Conservation (phyloP, 2,329 filamentous ascomycete species). For the Leptographium radiaticola region DNA sequence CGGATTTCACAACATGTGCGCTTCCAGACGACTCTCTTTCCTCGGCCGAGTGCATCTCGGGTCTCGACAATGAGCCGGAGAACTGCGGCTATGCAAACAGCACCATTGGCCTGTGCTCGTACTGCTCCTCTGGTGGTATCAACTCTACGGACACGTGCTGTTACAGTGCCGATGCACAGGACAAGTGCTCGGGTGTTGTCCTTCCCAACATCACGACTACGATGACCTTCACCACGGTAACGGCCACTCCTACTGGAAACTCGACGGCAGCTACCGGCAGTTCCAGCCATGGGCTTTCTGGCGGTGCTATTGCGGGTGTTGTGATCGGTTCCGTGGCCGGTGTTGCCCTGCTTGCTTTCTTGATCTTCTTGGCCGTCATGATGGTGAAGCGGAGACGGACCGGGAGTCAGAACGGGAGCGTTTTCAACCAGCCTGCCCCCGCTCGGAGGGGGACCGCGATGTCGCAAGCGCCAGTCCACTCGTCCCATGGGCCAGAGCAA, state of each 20-base stretch:
- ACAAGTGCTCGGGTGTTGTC: conserved; percentile 56
- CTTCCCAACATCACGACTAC: conserved; percentile 64
- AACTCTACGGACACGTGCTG: conserved; percentile 96
- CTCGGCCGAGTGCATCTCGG: conserved; percentile 58
- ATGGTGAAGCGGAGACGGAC: conserved; percentile 36
- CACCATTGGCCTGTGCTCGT: conserved; percentile 68
- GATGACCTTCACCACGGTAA: conserved; percentile 43
- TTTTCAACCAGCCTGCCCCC: conserved; percentile 85
- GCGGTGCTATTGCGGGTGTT: conserved; percentile 84
- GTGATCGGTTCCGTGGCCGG: conserved; percentile 70
- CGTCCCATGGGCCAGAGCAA: conserved; percentile 4
- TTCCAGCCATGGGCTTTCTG: conserved; percentile 41
- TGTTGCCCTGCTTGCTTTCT: conserved; percentile 51
- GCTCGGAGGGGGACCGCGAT: conserved; percentile 36
- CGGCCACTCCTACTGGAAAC: conserved; percentile 31
- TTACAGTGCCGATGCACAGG: conserved; percentile 62
- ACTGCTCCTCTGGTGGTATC: conserved; percentile 68
- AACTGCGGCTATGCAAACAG: conserved; percentile 76
- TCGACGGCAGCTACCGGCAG: conserved; percentile 17
- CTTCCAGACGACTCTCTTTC: conserved; percentile 70
- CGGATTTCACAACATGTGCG: conserved; percentile 85
- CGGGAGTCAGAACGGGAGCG: conserved; percentile 50
- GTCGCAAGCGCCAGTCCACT: conserved; percentile 18
- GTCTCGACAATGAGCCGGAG: conserved; percentile 63
- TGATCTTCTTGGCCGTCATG: conserved; percentile 56